A percentile compares a stretch with the other conserved stretches of the same genome.
These are phyloP conservation scores for Ichthyophthirius multifiliis DNA, from an alignment of 169 alveolate genomes.

Conservation along the genomic window DNA sequence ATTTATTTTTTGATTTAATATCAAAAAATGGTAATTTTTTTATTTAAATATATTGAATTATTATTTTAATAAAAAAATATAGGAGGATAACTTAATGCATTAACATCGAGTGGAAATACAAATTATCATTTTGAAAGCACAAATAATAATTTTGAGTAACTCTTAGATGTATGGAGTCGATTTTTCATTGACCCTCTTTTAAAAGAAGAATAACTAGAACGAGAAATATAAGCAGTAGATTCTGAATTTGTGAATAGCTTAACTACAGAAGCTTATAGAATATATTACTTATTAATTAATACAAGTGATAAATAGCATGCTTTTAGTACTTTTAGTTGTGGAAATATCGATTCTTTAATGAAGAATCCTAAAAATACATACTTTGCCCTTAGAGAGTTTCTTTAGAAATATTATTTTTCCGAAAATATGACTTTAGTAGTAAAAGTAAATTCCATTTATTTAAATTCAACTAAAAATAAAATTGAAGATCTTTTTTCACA, in stretches of 20 bases:
- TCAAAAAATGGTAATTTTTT: neutral
- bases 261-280: neutral
- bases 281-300: neutral
- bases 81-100: slow-evolving; percentile 78
- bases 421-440: neutral
- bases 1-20: slow-evolving; percentile 48
- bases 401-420: neutral
- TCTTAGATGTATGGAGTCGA: slow-evolving; percentile 68
- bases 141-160: slow-evolving; percentile 53
- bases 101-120: slow-evolving; percentile 56
- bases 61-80: too few species aligned
- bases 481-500: neutral
- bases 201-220: slow-evolving; percentile 54
- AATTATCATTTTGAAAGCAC: slow-evolving; percentile 61
- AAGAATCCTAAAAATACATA: neutral
- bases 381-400: neutral
- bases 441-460: neutral
- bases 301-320: neutral
- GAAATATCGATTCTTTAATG: neutral
- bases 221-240: slow-evolving; percentile 78
- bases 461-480: neutral
- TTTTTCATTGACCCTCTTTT: slow-evolving; percentile 77
- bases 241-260: neutral
- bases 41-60: too few species aligned
- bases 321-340: neutral